A percentile compares a stretch with the other conserved stretches of the same genome.
Evolutionary conservation across 2,329 filamentous ascomycete genomes (phyloP).

Genomic region (Penicillium psychrosexuale): DNA sequence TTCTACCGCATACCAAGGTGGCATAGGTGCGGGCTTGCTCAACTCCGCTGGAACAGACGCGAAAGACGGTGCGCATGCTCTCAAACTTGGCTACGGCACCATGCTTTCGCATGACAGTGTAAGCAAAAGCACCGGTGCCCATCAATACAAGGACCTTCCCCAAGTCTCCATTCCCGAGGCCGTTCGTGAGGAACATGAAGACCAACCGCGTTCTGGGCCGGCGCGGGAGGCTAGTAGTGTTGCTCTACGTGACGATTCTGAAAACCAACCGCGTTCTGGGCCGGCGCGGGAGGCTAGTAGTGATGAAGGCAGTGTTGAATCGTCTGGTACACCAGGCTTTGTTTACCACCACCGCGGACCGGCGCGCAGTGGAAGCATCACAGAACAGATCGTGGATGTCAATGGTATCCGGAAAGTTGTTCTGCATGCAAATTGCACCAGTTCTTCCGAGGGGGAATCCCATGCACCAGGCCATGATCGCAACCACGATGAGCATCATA

Average conservation of each 20-base stretch:
- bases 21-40: constrained; percentile 54
- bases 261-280: constrained; percentile 5
- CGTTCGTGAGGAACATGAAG: constrained; percentile 32
- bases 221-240: constrained; percentile 23
- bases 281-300: constrained; percentile 23
- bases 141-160: constrained; percentile 25
- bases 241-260: background rate
- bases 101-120: constrained; percentile 31
- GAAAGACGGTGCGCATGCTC: constrained; percentile 63
- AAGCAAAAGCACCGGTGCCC: constrained; percentile 22
- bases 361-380: constrained; percentile 72
- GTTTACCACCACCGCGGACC: constrained; percentile 45
- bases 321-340: constrained; percentile 23
- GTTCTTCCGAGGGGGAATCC: constrained; percentile 42
- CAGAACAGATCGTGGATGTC: constrained; percentile 71
- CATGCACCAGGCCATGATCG: constrained; percentile 13
- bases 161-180: constrained; percentile 32
- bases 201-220: constrained; percentile 12
- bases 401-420: constrained; percentile 74
- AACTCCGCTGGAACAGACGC: constrained; percentile 55
- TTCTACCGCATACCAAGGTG: constrained; percentile 46
- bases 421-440: constrained; percentile 63
- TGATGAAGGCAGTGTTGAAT: constrained; percentile 23
- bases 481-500: constrained; percentile 6
- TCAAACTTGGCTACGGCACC: constrained; percentile 56